Percentiles rank a stretch among this genome's conserved stretches.
Evolutionary conservation across 306 rosid species (phyloP).

Genomic region (Parietaria judaica): DNA sequence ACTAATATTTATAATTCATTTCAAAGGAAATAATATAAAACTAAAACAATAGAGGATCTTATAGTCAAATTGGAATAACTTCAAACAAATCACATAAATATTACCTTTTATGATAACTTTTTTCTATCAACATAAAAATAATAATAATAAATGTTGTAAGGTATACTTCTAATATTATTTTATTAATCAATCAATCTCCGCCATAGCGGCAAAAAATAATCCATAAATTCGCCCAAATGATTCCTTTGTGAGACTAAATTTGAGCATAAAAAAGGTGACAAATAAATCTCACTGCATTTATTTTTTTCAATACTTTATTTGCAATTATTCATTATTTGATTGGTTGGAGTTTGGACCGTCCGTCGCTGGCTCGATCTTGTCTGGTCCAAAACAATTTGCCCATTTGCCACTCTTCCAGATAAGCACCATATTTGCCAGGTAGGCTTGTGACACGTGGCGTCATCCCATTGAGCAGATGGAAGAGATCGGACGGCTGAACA

Average conservation of each 20-base stretch:
- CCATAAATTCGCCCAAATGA: not conserved
- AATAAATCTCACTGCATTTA: not conserved
- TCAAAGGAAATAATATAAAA: too few relatives aligned
- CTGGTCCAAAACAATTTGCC: constrained; percentile 1
- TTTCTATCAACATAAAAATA: too few relatives aligned
- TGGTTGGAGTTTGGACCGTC: constrained; percentile 1
- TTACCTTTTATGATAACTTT: too few relatives aligned
- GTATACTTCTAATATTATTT: too few relatives aligned
- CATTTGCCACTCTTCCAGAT: constrained; percentile 8
- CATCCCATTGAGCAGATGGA: not conserved
- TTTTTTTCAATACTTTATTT: not conserved
- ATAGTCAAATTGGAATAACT: too few relatives aligned
- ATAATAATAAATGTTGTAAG: too few relatives aligned
- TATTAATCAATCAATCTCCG: too few relatives aligned
- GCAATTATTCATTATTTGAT: not conserved
- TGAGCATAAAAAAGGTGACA: not conserved
- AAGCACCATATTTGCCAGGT: constrained; percentile 3
- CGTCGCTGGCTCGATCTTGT: constrained; percentile 14
- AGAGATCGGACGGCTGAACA: not conserved
- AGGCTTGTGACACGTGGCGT: not conserved
- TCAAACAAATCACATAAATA: too few relatives aligned
- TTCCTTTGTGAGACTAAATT: not conserved
- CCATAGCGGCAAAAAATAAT: not conserved
- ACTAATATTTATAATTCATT: too few relatives aligned
- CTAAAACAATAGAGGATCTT: too few relatives aligned